phyloP scores from a whole-genome alignment of 2,329 filamentous ascomycete species.

The Talaromyces sp. region DNA sequence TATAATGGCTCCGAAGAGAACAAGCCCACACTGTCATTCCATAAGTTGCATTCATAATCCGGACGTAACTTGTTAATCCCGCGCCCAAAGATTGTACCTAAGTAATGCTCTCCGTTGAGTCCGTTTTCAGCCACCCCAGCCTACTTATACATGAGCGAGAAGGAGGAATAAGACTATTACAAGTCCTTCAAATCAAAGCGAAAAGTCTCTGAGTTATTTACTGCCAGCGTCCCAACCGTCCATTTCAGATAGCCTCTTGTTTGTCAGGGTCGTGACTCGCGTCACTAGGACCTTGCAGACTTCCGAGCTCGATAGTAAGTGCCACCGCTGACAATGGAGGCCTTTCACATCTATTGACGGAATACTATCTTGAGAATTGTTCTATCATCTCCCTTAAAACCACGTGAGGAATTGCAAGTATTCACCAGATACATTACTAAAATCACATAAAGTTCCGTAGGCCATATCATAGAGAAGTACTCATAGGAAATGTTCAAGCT shows the following conservation, averaged over 20 bases:
- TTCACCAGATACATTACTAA: too few relatives aligned
- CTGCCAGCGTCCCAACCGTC: constrained; percentile 34
- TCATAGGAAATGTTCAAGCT: too few relatives aligned
- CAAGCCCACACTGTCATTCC: not conserved
- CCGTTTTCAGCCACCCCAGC: not conserved
- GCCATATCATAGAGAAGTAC: too few relatives aligned
- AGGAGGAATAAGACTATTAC: not conserved
- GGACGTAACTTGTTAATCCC: not conserved
- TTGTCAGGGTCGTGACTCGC: constrained; percentile 41
- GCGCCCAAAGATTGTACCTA: not conserved
- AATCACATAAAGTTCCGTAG: too few relatives aligned
- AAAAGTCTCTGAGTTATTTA: not conserved
- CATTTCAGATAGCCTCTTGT: constrained; percentile 48
- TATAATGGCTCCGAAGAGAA: not conserved
- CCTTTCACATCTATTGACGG: too few relatives aligned
- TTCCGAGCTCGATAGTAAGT: constrained; percentile 47
- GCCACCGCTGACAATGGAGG: constrained; percentile 41
- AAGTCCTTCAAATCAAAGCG: not conserved
- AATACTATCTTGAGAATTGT: too few relatives aligned
- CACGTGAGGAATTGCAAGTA: too few relatives aligned
- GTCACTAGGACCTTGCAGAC: too few relatives aligned
- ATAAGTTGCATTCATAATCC: too few relatives aligned
- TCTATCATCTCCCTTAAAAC: too few relatives aligned
- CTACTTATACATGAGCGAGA: not conserved
- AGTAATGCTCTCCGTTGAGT: not conserved